Evolutionary conservation across 768 basidiomycete species (phyloP).

Genomic region (Naganishia vishniacii): DNA sequence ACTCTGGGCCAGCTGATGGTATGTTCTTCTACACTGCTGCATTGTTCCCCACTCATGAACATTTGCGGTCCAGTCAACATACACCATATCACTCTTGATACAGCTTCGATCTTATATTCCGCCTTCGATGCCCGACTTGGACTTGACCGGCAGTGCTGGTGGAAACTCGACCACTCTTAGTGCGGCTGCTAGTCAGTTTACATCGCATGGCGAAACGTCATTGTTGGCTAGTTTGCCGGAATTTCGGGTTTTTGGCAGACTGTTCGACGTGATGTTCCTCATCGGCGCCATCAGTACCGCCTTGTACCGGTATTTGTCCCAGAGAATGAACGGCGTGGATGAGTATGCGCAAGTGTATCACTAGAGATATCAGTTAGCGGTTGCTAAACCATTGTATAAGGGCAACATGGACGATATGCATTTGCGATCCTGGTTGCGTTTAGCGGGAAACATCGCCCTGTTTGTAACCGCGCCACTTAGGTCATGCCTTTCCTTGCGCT

Average conservation of each 20-base stretch:
- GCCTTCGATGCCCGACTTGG: constrained; percentile 31
- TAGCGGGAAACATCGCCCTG: background rate
- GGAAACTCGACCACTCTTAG: constrained; percentile 13
- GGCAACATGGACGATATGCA: constrained; percentile 1
- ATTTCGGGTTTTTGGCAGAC: constrained; percentile 44
- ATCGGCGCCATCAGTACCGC: constrained; percentile 34
- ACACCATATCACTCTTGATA: constrained; percentile 45
- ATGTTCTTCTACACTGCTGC: constrained; percentile 4
- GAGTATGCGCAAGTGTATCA: constrained; percentile 37
- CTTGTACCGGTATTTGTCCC: constrained; percentile 37
- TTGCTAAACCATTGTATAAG: constrained; percentile 4
- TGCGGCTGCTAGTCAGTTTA: background rate
- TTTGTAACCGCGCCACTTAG: constrained; percentile 17
- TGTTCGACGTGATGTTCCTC: constrained; percentile 44
- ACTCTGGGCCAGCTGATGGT: constrained; percentile 46
- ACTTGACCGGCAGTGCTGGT: constrained; percentile 18
- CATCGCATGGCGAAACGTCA: constrained; percentile 28
- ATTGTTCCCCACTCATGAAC: too few relatives aligned
- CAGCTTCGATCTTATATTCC: constrained; percentile 46
- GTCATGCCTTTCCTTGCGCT: background rate
- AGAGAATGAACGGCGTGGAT: constrained; percentile 40
- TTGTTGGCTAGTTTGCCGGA: constrained; percentile 44
- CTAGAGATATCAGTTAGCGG: background rate
- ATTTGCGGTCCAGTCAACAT: constrained; percentile 36
- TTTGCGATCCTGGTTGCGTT: background rate